Evolutionary conservation across 2,329 filamentous ascomycete species (phyloP).

Genomic region (Apiospora phragmitis): DNA sequence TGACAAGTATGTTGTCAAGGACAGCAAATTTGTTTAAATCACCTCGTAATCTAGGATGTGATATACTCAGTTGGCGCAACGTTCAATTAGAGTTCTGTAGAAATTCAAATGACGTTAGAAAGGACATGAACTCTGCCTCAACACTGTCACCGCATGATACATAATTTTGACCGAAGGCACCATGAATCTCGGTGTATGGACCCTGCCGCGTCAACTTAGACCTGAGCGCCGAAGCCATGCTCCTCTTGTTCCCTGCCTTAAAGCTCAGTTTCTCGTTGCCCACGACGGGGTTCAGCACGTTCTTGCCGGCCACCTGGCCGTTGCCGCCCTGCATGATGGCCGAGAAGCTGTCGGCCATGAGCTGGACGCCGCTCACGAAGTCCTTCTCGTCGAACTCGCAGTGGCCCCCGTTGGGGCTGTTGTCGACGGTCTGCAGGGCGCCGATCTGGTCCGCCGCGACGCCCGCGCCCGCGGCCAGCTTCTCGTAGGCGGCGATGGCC

Average conservation of each 20-base stretch:
- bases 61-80: neutral
- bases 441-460: constrained; percentile 46
- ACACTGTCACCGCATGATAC: neutral
- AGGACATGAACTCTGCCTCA: neutral
- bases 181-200: neutral
- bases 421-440: constrained; percentile 56
- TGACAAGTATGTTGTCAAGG: constrained; percentile 62
- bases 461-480: constrained; percentile 44
- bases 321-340: constrained; percentile 54
- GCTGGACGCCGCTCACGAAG: constrained; percentile 57
- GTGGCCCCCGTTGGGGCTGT: constrained; percentile 55
- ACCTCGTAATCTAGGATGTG: constrained; percentile 16
- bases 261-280: constrained; percentile 11
- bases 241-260: neutral
- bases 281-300: constrained; percentile 27
- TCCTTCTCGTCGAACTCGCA: constrained; percentile 57
- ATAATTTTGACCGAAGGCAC: neutral
- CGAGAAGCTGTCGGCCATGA: constrained; percentile 54
- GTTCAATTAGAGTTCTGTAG: neutral
- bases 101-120: neutral
- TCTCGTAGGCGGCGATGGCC: constrained; percentile 52
- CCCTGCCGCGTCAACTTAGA: neutral
- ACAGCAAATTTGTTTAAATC: constrained; percentile 57
- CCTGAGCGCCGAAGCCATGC: constrained; percentile 1
- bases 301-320: constrained; percentile 49